Evolutionary conservation across 331 rosid species (phyloP).

Genomic region (Cucumis variabilis): DNA sequence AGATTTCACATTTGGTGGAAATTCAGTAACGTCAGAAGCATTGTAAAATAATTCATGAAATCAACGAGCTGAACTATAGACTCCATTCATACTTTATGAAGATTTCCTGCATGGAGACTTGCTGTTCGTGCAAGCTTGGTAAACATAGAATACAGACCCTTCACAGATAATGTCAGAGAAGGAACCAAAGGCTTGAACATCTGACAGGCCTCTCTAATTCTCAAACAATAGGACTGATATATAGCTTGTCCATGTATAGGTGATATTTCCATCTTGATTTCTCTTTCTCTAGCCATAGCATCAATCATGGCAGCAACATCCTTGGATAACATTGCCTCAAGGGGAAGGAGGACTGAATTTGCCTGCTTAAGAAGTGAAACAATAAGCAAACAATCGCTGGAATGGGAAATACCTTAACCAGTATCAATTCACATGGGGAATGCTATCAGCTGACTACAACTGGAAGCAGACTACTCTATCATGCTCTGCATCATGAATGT

Average conservation of each 20-base stretch:
- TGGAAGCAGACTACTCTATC: neutral
- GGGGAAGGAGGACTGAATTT: conserved; percentile 87
- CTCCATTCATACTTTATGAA: conserved; percentile 77
- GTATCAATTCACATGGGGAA: neutral
- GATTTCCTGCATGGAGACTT: conserved; percentile 95
- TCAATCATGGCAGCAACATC: conserved; percentile 93
- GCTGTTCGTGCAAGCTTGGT: conserved; percentile 92
- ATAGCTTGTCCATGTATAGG: conserved; percentile 97
- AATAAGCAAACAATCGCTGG: conserved; percentile 36
- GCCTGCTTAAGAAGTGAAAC: conserved; percentile 58
- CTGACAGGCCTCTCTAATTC: conserved; percentile 85
- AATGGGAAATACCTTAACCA: conserved; percentile 12
- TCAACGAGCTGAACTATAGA: conserved; percentile 34
- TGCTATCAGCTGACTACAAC: neutral
- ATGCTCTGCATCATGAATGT: neutral
- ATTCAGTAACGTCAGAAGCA: conserved; percentile 30
- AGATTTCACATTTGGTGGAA: conserved; percentile 28
- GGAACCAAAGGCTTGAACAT: conserved; percentile 81
- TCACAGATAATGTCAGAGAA: conserved; percentile 74
- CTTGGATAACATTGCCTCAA: conserved; percentile 86
- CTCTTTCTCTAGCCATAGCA: conserved; percentile 76
- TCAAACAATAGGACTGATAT: conserved; percentile 82
- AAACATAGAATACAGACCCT: conserved; percentile 86
- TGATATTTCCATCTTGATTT: conserved; percentile 82
- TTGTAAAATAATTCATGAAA: neutral